phyloP scores from a whole-genome alignment of 371 early-diverging fungal species.

The Capillidium rhysosporum region DNA sequence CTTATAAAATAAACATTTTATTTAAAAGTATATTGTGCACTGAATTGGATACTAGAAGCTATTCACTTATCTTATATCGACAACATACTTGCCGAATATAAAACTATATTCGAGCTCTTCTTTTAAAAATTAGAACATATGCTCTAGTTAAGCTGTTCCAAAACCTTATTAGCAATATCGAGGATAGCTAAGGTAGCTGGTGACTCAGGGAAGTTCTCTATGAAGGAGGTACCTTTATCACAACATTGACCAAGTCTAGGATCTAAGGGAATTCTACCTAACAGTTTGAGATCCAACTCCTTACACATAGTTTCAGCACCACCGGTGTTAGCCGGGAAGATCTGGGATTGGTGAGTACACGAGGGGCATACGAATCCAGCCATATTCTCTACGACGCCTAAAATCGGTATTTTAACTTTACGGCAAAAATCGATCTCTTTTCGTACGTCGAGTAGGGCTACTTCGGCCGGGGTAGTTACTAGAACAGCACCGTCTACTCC shows the following conservation, averaged over 20 bases:
- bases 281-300: slow-evolving; percentile 48
- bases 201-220: slow-evolving; percentile 72
- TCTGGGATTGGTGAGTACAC: slow-evolving; percentile 58
- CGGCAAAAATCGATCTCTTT: slow-evolving; percentile 92
- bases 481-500: slow-evolving; percentile 83
- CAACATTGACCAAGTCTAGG: slow-evolving; percentile 73
- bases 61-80: too few relatives aligned
- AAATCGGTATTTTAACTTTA: slow-evolving; percentile 70
- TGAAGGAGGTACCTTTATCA: slow-evolving; percentile 69
- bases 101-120: too few relatives aligned
- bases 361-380: slow-evolving; percentile 88
- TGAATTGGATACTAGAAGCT: too few relatives aligned
- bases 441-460: slow-evolving; percentile 88
- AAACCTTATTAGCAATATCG: slow-evolving; percentile 17
- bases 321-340: slow-evolving; percentile 84
- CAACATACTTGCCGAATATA: too few relatives aligned
- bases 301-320: slow-evolving; percentile 65
- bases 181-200: slow-evolving; percentile 62
- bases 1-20: too few relatives aligned
- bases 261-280: slow-evolving; percentile 83
- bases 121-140: too few relatives aligned
- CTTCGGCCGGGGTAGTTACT: slow-evolving; percentile 97
- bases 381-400: slow-evolving; percentile 99
- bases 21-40: too few relatives aligned
- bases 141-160: background rate